These are phyloP conservation scores for Meredithiella fracta DNA, from an alignment of 2,329 filamentous ascomycete species.

Conservation along the genomic window DNA sequence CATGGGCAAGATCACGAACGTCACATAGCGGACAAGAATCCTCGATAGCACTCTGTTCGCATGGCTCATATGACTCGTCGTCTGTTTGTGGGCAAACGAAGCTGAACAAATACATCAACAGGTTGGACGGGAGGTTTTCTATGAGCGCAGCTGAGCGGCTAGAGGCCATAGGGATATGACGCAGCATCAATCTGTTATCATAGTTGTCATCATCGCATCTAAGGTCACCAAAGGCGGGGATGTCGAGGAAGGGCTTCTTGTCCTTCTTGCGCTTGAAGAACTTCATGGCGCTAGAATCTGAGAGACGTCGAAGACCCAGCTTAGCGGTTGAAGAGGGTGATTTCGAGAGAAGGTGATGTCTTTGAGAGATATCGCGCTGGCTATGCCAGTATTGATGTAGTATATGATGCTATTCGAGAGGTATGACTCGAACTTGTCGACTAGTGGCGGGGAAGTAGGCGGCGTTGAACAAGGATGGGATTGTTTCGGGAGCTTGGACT, in stretches of 20 bases:
- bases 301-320: constrained; percentile 21
- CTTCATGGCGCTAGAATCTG: constrained; percentile 12
- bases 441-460: background rate
- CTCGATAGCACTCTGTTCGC: constrained; percentile 62
- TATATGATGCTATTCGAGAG: background rate
- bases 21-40: constrained; percentile 89
- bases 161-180: constrained; percentile 20
- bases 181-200: constrained; percentile 4
- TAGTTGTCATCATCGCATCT: constrained; percentile 12
- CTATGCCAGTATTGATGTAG: background rate
- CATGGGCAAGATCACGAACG: constrained; percentile 71
- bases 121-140: constrained; percentile 43
- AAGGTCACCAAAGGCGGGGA: constrained; percentile 16
- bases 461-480: background rate
- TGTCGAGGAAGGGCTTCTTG: constrained; percentile 19
- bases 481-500: background rate
- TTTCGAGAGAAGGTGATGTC: background rate
- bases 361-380: background rate
- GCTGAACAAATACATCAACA: constrained; percentile 63
- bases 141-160: constrained; percentile 28
- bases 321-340: constrained; percentile 14
- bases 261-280: constrained; percentile 23
- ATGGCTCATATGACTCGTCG: constrained; percentile 65
- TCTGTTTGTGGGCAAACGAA: constrained; percentile 68
- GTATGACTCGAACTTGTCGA: background rate